Percentiles rank a stretch among this genome's conserved stretches.
phyloP scores from a whole-genome alignment of 306 rosid species.

The Biancaea sappan region DNA sequence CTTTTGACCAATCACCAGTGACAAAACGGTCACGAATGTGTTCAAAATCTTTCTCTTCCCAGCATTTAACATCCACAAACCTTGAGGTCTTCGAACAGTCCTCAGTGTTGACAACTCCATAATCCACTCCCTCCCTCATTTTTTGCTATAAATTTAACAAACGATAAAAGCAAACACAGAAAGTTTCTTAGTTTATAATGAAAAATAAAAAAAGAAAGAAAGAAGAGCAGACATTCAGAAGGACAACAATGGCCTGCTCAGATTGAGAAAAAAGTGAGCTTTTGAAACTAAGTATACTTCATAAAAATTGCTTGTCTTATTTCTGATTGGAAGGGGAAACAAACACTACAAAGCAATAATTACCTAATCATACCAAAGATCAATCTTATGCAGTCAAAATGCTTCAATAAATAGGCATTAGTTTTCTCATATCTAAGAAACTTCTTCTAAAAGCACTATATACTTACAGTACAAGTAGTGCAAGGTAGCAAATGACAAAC shows the following conservation, averaged over 20 bases:
- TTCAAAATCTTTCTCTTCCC: constrained; percentile 55
- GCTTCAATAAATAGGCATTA: constrained; percentile 9
- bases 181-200: constrained; percentile 29
- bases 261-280: not conserved
- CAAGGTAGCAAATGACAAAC: constrained; percentile 48
- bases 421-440: not conserved
- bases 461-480: constrained; percentile 1
- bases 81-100: constrained; percentile 77
- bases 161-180: constrained; percentile 20
- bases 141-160: constrained; percentile 41
- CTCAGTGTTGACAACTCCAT: constrained; percentile 56
- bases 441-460: not conserved
- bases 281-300: constrained; percentile 6
- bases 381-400: not conserved
- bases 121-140: constrained; percentile 45
- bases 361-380: not conserved
- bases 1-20: constrained; percentile 88
- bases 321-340: constrained; percentile 3
- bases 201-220: no score
- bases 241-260: not conserved
- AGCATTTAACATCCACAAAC: constrained; percentile 40
- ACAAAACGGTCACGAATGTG: constrained; percentile 80
- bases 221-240: constrained; percentile 8
- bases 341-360: constrained; percentile 7
- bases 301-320: not conserved